A percentile compares a stretch with the other conserved stretches of the same genome.
These are phyloP conservation scores for Cyberlindnera mycetangii DNA, from an alignment of 805 yeast genomes.

Conservation along the genomic window DNA sequence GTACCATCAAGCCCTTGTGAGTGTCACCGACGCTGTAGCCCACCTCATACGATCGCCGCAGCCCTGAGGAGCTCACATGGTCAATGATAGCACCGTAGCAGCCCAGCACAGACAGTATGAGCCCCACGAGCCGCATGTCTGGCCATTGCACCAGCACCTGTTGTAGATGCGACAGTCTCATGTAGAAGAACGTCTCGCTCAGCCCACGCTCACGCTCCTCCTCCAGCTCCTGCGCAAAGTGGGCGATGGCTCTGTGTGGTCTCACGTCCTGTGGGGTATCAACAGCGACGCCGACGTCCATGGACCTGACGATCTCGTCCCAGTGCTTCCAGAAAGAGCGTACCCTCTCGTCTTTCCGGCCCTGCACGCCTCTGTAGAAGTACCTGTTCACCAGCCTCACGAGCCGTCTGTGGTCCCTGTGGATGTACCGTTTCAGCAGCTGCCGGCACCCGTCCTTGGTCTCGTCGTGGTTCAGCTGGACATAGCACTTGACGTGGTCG, in stretches of 20 bases:
- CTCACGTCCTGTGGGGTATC: conserved; percentile 8
- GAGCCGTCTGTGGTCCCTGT: conserved; percentile 2
- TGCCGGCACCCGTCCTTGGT: conserved; percentile 8
- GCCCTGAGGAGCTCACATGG: not conserved
- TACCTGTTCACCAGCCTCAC: conserved; percentile 4
- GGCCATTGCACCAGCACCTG: conserved; percentile 7
- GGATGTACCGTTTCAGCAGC: conserved; percentile 6
- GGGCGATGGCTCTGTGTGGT: not conserved
- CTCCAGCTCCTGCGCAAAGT: conserved; percentile 3
- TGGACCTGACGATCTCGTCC: not conserved
- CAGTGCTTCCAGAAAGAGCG: conserved; percentile 8
- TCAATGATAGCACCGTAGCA: not conserved
- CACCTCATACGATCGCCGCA: not conserved
- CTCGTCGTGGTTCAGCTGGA: conserved; percentile 9
- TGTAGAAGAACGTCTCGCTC: not conserved
- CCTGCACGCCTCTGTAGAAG: conserved; percentile 9
- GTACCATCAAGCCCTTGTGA: conserved; percentile 1
- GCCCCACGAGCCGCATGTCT: not conserved
- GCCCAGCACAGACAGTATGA: conserved; percentile 1
- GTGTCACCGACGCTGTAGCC: not conserved
- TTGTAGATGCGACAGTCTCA: conserved; percentile 1
- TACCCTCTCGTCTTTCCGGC: conserved; percentile 5
- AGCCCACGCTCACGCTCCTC: not conserved
- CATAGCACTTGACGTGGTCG: conserved; percentile 8
- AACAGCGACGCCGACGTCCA: not conserved